Conservation (phyloP, 345 rosid genomes). For the Linum trigynum region DNA sequence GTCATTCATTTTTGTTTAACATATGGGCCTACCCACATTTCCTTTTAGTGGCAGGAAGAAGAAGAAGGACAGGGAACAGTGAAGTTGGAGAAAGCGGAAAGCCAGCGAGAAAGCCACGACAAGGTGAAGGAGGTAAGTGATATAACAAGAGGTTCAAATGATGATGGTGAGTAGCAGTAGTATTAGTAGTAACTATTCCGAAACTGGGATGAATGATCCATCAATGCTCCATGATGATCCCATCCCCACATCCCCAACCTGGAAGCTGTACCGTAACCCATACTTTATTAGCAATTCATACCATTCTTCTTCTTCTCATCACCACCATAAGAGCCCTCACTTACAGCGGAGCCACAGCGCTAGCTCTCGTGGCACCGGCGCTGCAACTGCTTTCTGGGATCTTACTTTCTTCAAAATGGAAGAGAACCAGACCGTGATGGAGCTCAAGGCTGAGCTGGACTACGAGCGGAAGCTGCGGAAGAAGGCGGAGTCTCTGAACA, state of each 20-base stretch:
- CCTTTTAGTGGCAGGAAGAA: constrained; percentile 20
- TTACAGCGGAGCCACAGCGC: constrained; percentile 18
- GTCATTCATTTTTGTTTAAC: constrained; percentile 14
- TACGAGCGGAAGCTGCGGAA: constrained; percentile 53
- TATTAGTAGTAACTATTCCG: constrained; percentile 14
- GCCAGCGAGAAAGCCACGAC: constrained; percentile 15
- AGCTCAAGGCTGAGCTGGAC: constrained; percentile 63
- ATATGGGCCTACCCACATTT: constrained; percentile 29
- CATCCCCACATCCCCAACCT: constrained; percentile 42
- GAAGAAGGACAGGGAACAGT: not conserved
- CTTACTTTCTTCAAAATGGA: constrained; percentile 42
- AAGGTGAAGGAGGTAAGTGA: constrained; percentile 23
- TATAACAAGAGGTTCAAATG: constrained; percentile 31
- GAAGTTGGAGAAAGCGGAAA: constrained; percentile 11
- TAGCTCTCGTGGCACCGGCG: constrained; percentile 27
- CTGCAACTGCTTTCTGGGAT: constrained; percentile 60
- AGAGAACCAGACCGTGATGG: constrained; percentile 37
- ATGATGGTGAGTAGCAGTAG: constrained; percentile 29
- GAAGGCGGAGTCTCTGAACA: constrained; percentile 48
- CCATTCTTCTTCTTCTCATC: constrained; percentile 25
- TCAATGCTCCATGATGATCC: constrained; percentile 20
- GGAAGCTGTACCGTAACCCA: constrained; percentile 76
- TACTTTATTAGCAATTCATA: constrained; percentile 7
- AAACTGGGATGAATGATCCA: constrained; percentile 17
- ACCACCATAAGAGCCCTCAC: constrained; percentile 14